These are phyloP conservation scores for Rheum nobile DNA, from an alignment of 148 eudicot species.

Conservation along the genomic window DNA sequence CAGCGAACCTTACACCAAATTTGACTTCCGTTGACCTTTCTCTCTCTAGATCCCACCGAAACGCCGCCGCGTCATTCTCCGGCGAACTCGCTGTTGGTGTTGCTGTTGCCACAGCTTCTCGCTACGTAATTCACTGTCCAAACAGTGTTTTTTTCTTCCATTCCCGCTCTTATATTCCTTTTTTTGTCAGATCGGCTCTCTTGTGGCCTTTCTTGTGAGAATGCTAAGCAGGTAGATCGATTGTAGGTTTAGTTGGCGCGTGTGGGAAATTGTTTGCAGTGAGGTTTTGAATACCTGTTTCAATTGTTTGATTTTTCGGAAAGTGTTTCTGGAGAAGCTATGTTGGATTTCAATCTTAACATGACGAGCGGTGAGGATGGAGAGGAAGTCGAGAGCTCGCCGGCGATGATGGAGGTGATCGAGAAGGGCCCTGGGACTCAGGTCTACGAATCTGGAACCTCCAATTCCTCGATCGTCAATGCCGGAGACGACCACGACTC, in stretches of 20 bases:
- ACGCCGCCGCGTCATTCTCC: background rate
- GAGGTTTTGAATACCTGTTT: background rate
- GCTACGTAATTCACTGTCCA: constrained; percentile 4
- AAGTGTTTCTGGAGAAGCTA: constrained; percentile 6
- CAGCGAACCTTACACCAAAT: no score
- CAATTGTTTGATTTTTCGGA: background rate
- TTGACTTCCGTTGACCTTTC: background rate
- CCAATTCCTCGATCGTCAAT: constrained; percentile 31
- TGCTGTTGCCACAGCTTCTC: background rate
- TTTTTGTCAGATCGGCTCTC: background rate
- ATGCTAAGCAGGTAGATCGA: constrained; percentile 1
- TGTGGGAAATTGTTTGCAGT: background rate
- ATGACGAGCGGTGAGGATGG: background rate
- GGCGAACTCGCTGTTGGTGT: background rate
- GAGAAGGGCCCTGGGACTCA: constrained; percentile 5
- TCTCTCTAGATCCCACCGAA: background rate
- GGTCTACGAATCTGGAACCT: constrained; percentile 24
- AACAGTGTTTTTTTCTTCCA: background rate
- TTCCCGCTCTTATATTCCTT: background rate
- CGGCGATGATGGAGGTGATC: constrained; percentile 5
- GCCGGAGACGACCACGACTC: constrained; percentile 32
- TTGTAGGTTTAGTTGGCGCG: background rate
- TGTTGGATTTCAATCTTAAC: constrained; percentile 38
- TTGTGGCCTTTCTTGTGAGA: background rate
- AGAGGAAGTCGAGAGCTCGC: background rate